phyloP scores from a whole-genome alignment of 1,139 yeast genomes.

The Nakaseomyces uthaithaninus region DNA sequence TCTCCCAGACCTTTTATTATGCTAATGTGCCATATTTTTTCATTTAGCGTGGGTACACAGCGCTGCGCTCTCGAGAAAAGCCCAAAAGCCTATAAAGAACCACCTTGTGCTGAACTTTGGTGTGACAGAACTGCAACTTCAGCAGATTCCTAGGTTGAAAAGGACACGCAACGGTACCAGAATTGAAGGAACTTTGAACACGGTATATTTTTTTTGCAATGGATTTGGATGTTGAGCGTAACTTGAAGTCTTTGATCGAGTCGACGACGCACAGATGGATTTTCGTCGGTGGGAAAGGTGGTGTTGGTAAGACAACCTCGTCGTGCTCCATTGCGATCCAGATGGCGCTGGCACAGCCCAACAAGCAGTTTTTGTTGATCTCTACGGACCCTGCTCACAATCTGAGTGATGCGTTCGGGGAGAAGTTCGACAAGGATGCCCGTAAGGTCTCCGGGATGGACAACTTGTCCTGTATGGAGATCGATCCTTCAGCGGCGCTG shows the following conservation, averaged over 20 bases:
- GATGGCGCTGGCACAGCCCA: constrained; percentile 69
- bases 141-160: no score
- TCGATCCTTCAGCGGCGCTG: constrained; percentile 91
- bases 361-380: constrained; percentile 74
- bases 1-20: no score
- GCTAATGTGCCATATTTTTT: no score
- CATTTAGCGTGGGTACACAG: no score
- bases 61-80: no score
- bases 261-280: constrained; percentile 84
- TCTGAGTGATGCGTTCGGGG: constrained; percentile 94
- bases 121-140: not conserved
- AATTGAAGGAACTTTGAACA: no score
- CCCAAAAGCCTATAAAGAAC: no score
- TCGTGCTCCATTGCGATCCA: constrained; percentile 94
- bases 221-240: constrained; percentile 51
- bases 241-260: constrained; percentile 52
- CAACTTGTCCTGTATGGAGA: constrained; percentile 94
- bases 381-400: constrained; percentile 99
- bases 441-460: constrained; percentile 81
- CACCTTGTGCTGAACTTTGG: no score
- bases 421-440: constrained; percentile 94
- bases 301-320: constrained; percentile 97
- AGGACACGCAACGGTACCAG: no score
- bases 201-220: no score
- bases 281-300: constrained; percentile 98